Conservation (phyloP, 208 protist genomes). For the Leishmania gerbilli region DNA sequence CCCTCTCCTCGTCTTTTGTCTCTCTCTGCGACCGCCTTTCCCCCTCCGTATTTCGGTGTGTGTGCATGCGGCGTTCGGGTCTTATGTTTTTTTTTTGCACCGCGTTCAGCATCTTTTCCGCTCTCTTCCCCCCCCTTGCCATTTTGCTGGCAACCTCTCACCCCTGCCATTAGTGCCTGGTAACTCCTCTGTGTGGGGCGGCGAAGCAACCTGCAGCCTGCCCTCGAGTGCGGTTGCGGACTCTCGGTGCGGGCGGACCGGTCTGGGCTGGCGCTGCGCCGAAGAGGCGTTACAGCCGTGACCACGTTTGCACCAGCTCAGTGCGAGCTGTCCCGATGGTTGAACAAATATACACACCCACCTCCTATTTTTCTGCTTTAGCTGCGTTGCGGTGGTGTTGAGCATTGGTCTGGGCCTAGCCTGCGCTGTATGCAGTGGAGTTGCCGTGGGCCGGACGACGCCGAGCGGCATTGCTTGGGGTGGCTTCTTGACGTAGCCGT, state of each 20-base stretch:
- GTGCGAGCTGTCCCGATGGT: not conserved
- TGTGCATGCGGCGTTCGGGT: not conserved
- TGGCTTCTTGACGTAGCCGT: not conserved
- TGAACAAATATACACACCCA: not conserved
- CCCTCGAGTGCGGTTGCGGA: not conserved
- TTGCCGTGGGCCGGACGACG: not conserved
- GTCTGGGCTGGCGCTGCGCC: not conserved
- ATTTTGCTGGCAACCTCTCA: not conserved
- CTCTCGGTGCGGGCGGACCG: not conserved
- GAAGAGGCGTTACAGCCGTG: not conserved
- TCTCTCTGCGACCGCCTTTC: not conserved
- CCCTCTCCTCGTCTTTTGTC: not conserved
- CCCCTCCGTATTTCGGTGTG: not conserved
- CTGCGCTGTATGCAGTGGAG: not conserved
- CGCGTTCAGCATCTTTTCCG: not conserved
- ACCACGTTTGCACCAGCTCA: not conserved
- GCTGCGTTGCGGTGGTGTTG: not conserved
- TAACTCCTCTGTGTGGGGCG: not conserved
- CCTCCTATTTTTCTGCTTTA: not conserved
- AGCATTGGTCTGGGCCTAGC: not conserved
- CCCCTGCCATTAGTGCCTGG: not conserved
- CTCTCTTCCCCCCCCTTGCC: not conserved
- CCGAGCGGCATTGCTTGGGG: not conserved
- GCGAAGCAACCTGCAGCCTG: not conserved
- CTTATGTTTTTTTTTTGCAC: constrained; percentile 1